phyloP scores from a whole-genome alignment of 495 filamentous ascomycete species.

The Penicillium psychrofluorescens region DNA sequence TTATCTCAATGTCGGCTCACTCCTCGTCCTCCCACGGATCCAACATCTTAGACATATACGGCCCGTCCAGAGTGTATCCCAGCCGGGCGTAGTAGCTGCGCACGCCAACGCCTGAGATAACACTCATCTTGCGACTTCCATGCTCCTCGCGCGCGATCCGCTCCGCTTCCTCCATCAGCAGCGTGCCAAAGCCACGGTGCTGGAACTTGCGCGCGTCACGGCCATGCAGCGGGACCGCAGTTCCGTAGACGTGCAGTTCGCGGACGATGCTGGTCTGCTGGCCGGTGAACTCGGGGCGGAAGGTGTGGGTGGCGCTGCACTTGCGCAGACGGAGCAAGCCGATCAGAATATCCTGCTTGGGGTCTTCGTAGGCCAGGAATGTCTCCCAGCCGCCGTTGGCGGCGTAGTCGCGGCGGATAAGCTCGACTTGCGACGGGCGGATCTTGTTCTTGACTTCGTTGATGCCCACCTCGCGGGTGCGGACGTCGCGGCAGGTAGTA shows the following conservation, averaged over 20 bases:
- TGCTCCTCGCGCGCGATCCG: conserved; percentile 91
- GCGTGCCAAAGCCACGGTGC: conserved; percentile 93
- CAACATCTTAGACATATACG: conserved; percentile 75
- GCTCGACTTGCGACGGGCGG: conserved; percentile 89
- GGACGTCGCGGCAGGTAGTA: conserved; percentile 94
- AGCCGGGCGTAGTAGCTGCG: conserved; percentile 88
- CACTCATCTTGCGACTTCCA: conserved; percentile 84
- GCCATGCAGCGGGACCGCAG: conserved; percentile 89
- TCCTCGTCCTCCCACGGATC: conserved; percentile 41
- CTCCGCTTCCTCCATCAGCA: conserved; percentile 97
- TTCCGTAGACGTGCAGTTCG: conserved; percentile 94
- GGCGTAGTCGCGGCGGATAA: conserved; percentile 89
- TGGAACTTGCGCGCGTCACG: conserved; percentile 94
- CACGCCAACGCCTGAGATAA: conserved; percentile 93
- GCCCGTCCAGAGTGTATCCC: conserved; percentile 87
- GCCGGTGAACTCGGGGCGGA: conserved; percentile 74
- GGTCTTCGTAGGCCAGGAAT: conserved; percentile 95
- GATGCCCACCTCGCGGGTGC: conserved; percentile 93
- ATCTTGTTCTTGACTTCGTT: conserved; percentile 99
- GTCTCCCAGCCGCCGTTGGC: conserved; percentile 98
- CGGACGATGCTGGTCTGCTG: conserved; percentile 89
- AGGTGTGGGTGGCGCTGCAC: conserved; percentile 84
- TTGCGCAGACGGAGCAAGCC: conserved; percentile 84
- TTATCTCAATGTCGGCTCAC: conserved; percentile 4
- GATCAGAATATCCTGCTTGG: conserved; percentile 96